Evolutionary conservation across 129 eudicot species (phyloP).

Genomic region (Artemisia annua): DNA sequence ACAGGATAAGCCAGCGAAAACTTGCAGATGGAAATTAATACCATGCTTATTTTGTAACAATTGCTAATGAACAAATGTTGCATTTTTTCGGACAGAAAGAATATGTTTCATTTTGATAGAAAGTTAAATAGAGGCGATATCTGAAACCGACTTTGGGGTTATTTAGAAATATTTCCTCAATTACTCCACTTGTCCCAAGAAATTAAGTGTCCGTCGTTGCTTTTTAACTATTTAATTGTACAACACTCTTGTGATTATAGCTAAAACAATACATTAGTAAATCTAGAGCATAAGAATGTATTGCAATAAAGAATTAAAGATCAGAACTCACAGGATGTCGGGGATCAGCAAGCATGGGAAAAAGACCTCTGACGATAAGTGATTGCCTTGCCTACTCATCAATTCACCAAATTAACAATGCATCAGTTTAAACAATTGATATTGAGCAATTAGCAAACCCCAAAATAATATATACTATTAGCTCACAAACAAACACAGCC

Average conservation of each 20-base stretch:
- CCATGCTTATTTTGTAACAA: background rate
- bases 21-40: background rate
- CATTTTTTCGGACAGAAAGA: background rate
- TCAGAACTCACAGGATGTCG: slow-evolving; percentile 82
- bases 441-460: slow-evolving; percentile 11
- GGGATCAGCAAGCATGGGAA: slow-evolving; percentile 99
- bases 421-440: slow-evolving; percentile 1
- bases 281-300: background rate
- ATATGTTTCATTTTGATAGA: background rate
- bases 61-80: background rate
- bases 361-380: slow-evolving; percentile 85
- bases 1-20: background rate
- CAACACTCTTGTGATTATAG: background rate
- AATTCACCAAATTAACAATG: slow-evolving; percentile 15
- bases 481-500: background rate
- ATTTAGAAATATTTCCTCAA: background rate
- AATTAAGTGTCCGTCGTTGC: too few species aligned
- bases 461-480: background rate
- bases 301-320: background rate
- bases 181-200: background rate
- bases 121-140: background rate
- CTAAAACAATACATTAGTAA: background rate
- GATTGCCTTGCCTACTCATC: slow-evolving; percentile 84
- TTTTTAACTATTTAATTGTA: too few species aligned
- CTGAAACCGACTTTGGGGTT: background rate